Evolutionary conservation across 148 eudicot genomes (phyloP).

Genomic region (Selenicereus undatus): DNA sequence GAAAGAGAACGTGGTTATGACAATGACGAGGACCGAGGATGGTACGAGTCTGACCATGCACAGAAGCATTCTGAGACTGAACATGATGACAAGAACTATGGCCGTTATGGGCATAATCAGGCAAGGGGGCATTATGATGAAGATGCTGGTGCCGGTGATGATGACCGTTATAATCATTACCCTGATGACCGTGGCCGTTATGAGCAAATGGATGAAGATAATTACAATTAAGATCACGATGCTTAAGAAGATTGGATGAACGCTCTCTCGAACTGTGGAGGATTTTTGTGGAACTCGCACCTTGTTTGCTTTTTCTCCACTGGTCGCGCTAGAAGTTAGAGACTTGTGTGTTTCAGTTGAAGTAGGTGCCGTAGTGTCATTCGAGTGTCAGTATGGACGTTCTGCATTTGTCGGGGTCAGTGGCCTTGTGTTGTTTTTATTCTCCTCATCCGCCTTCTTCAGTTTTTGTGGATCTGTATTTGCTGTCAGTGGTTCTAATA

Average conservation of each 20-base stretch:
- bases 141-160: constrained; percentile 40
- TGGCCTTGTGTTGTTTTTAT: neutral
- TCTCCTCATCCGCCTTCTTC: neutral
- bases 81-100: constrained; percentile 41
- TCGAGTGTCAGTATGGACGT: constrained; percentile 4
- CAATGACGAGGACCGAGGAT: constrained; percentile 48
- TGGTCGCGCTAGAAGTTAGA: neutral
- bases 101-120: constrained; percentile 45
- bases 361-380: constrained; percentile 6
- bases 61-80: constrained; percentile 35
- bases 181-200: constrained; percentile 43
- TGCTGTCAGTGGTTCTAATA: neutral
- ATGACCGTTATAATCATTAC: constrained; percentile 45
- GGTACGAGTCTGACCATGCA: constrained; percentile 57
- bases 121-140: constrained; percentile 37
- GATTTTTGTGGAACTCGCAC: neutral
- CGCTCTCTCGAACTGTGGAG: neutral
- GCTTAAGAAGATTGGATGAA: constrained; percentile 8
- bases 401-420: neutral
- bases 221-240: constrained; percentile 34
- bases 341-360: neutral
- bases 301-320: neutral
- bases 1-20: constrained; percentile 52
- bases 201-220: constrained; percentile 60
- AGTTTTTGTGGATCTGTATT: neutral